Base-by-base conservation (phyloP, 345 rosid species). In the Gossypium ekmanianum region DNA sequence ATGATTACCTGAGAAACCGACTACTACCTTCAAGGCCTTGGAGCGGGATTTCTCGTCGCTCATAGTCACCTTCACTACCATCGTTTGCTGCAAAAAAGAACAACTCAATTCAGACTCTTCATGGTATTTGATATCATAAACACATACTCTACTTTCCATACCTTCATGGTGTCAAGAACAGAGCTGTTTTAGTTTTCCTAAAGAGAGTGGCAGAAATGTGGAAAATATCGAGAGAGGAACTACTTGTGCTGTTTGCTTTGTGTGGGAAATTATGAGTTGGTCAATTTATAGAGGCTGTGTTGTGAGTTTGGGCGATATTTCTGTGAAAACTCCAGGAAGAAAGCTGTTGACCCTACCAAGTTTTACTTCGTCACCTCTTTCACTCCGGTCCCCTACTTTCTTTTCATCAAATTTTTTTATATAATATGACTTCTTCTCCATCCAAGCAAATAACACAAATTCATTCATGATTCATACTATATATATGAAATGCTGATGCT, bases 21-120 rank as follows among this genome's bases (percentile, higher is more conserved):
- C 80, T 2, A 62, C 79, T 8, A 79, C 61, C 48, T 7, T 68
- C 70, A 83, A 9, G 24, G 84, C 86, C 77, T 79, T 83, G 9
- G 43, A 9, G 17, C 76, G 77, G 20, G 52, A 52, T 27, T 77
- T 74, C 0, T 61, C 7, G 56, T 45, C 10, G 2, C 68, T 51
- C 81, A 75, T 70, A 43, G 75, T 29, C 22, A 85, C 81, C 57
- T 59, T 76, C 48, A 85, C 72, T 47, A 74, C 78, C 51, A 78
- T 45, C 81, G 77, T 83, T 79, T 76, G 77, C 84, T 83, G 62
- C 2, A 48, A 2, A 4, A 61, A 58, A 51, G 4, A 0, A 16
- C 1, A 8, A 39, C 41, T 5, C 7, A 45, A 5, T 4, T 34
- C 7, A 34, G 6, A 34, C 41, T 34, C 41, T 34, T 34, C 7